Evolutionary conservation across 306 rosid species (phyloP).

Genomic region (Prunus kanzakura): DNA sequence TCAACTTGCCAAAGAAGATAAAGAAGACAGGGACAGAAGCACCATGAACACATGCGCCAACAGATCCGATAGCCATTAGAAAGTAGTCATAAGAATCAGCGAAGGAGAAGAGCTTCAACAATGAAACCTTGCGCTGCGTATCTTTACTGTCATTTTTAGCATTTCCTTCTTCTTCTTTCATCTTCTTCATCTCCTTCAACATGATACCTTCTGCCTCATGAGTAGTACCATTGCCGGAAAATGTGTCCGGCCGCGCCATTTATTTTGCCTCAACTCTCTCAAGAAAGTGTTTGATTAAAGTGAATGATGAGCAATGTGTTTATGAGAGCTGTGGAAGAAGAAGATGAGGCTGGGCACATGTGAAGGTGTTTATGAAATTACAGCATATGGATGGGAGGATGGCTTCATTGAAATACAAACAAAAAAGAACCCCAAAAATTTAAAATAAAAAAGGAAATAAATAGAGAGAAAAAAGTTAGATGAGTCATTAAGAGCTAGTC

Average conservation of each 20-base stretch:
- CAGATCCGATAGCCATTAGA: slow-evolving; percentile 65
- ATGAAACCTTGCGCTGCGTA: slow-evolving; percentile 45
- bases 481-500: not conserved
- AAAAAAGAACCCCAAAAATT: not conserved
- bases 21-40: slow-evolving; percentile 96
- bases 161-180: slow-evolving; percentile 19
- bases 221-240: not conserved
- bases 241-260: slow-evolving; percentile 1
- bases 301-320: too few species aligned
- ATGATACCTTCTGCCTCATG: not conserved
- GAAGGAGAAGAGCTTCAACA: slow-evolving; percentile 64
- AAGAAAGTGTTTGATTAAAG: too few species aligned
- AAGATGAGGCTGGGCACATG: not conserved
- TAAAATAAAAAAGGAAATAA: not conserved
- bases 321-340: not conserved
- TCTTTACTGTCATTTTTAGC: not conserved
- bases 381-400: not conserved
- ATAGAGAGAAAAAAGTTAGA: not conserved
- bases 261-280: not conserved
- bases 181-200: slow-evolving; percentile 18
- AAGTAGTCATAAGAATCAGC: slow-evolving; percentile 76
- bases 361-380: not conserved
- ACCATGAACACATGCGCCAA: slow-evolving; percentile 88
- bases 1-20: slow-evolving; percentile 83
- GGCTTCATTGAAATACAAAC: not conserved